Evolutionary conservation across 176 grass and related monocot species (phyloP).

Genomic region (Musa beccarii): DNA sequence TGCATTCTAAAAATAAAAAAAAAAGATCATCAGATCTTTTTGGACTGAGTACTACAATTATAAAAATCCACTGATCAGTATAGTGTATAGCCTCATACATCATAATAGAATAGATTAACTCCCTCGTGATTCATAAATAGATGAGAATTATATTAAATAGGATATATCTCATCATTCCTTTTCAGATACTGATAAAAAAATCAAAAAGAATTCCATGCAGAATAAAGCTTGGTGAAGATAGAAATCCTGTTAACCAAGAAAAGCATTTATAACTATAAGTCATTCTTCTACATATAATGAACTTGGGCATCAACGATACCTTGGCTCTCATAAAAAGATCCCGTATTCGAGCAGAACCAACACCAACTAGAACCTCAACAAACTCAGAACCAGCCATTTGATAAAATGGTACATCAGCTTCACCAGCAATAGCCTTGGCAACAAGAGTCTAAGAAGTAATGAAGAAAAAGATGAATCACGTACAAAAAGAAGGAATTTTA

Average conservation of each 20-base stretch:
- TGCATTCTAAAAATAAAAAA: not conserved
- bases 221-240: not conserved
- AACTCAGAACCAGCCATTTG: slow-evolving; percentile 43
- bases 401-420: slow-evolving; percentile 36
- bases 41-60: not conserved
- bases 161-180: too few species aligned
- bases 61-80: not conserved
- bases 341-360: slow-evolving; percentile 34
- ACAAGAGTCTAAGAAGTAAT: slow-evolving; percentile 15
- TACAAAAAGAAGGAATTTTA: not conserved
- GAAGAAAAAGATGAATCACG: not conserved
- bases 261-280: too few species aligned
- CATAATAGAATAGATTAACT: too few species aligned
- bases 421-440: slow-evolving; percentile 39
- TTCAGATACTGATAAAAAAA: too few species aligned
- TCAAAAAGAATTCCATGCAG: too few species aligned
- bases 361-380: slow-evolving; percentile 36
- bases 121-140: too few species aligned
- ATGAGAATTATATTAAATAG: too few species aligned
- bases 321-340: slow-evolving; percentile 39
- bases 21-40: not conserved
- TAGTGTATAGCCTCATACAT: too few species aligned
- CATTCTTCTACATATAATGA: not conserved
- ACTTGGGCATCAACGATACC: not conserved
- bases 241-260: not conserved